Evolutionary conservation across 805 yeast genomes (phyloP), one percentile per base, ranked within the genome.

Genomic region (Ogataea chonburiensis): DNA sequence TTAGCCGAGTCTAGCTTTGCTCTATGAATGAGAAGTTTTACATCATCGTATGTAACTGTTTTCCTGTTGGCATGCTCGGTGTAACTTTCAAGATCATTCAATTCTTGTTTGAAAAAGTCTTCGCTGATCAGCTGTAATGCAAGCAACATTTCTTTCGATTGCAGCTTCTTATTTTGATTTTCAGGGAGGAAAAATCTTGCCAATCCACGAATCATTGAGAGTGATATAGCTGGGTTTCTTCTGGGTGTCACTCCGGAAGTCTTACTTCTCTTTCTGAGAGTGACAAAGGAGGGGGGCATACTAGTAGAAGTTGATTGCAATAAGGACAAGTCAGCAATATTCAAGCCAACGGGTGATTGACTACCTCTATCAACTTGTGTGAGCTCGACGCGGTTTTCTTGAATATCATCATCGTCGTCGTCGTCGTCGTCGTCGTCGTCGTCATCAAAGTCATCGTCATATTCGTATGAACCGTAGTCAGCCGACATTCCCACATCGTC

Each of bases 61-160:
- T 55, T 48, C 9, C 62, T 45, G 13, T 55, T 49, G 4, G 50
- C 53, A 42, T 64, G 68, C 11, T 40, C 46, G 2, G 67, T 64
- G 42, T 59, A 63, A 3, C 61, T 56, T 14, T 52, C 44, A 30
- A 68, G 48, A 40, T 67, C 70, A 0, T 33, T 39, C 44, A 63
- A 38, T 37, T 67, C 60, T 15, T 61, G 63, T 16, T 47, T 42
- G 25, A 68, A 49, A 30, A 69, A 69, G 26, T 57, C 61, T 15
- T 54, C 51, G 2, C 68, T 61, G 27, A 61, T 55, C 9, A 46
- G 46, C 18, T 63, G 63, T 14, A 68, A 38, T n/a, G 47, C 38
- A n/a, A 37, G 25, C 16, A 59, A 38, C 0, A 58, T 32, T 5
- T 56, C 56, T 2, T 39, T 28, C 0, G 60, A 50, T 4, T 51